These are phyloP conservation scores for Berkeleyomyces basicola DNA, from an alignment of 2,329 filamentous ascomycete species.

Conservation along the genomic window DNA sequence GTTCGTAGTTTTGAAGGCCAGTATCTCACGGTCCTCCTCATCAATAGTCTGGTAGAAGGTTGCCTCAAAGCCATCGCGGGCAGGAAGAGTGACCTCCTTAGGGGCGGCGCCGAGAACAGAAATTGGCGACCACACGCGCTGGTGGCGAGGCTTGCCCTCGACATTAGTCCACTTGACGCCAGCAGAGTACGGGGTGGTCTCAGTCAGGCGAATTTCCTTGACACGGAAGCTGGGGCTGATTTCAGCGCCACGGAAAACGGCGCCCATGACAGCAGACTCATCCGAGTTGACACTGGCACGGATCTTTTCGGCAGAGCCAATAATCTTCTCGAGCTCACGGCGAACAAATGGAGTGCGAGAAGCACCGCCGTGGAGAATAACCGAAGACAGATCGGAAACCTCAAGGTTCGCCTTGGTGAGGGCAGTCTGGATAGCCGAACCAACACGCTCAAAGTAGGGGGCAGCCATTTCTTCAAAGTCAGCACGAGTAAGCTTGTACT, in stretches of 20 bases:
- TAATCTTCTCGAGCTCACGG: conserved; percentile 62
- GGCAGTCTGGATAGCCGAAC: conserved; percentile 53
- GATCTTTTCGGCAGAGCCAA: conserved; percentile 60
- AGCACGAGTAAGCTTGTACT: conserved; percentile 66
- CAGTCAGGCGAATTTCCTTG: conserved; percentile 82
- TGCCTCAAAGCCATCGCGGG: conserved; percentile 65
- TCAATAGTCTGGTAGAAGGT: conserved; percentile 60
- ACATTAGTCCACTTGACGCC: conserved; percentile 57
- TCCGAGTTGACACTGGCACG: conserved; percentile 93
- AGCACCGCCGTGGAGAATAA: conserved; percentile 85
- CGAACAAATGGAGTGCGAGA: conserved; percentile 90
- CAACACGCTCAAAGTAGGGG: conserved; percentile 50
- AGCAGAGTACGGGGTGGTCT: conserved; percentile 56
- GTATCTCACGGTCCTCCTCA: conserved; percentile 41
- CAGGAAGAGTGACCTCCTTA: conserved; percentile 78
- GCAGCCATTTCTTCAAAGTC: conserved; percentile 68
- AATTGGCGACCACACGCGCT: conserved; percentile 66
- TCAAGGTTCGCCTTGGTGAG: conserved; percentile 56
- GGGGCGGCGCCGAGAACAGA: conserved; percentile 56
- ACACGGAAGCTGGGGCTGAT: conserved; percentile 92
- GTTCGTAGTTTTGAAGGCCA: conserved; percentile 61
- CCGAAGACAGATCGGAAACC: conserved; percentile 62
- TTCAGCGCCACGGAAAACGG: conserved; percentile 81
- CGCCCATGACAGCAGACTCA: conserved; percentile 89
- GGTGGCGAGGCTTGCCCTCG: conserved; percentile 54